Conservation (phyloP, 768 basidiomycete genomes). For the Collybia sp. region DNA sequence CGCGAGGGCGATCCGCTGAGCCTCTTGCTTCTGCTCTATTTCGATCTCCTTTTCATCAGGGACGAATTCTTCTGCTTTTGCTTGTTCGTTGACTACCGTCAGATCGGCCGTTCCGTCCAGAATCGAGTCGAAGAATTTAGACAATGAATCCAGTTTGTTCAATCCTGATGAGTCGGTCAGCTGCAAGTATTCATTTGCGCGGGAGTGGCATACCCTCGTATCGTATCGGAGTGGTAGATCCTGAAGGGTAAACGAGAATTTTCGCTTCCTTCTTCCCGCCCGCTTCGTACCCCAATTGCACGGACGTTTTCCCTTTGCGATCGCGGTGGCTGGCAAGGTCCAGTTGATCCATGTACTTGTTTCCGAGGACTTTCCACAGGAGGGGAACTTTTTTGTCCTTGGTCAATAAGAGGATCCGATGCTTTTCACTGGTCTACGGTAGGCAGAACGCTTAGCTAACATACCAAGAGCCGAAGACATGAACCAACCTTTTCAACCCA, state of each 20-base stretch:
- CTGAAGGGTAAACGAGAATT: constrained; percentile 66
- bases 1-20: constrained; percentile 44
- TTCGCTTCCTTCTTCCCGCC: constrained; percentile 54
- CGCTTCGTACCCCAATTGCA: constrained; percentile 53
- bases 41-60: constrained; percentile 38
- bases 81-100: constrained; percentile 31
- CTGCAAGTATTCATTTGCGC: background rate
- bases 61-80: constrained; percentile 35
- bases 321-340: constrained; percentile 63
- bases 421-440: constrained; percentile 29
- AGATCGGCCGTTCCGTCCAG: constrained; percentile 66
- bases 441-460: background rate
- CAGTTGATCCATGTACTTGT: constrained; percentile 63
- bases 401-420: constrained; percentile 65
- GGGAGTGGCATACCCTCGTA: constrained; percentile 55
- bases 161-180: constrained; percentile 37
- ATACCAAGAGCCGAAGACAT: background rate
- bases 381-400: constrained; percentile 75
- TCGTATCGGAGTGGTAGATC: constrained; percentile 47
- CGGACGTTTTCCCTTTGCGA: constrained; percentile 55
- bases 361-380: constrained; percentile 75
- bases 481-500: constrained; percentile 68
- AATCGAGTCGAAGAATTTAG: constrained; percentile 68
- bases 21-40: constrained; percentile 46
- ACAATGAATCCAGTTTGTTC: constrained; percentile 70